Evolutionary conservation across 371 early-diverging fungal species (phyloP), one percentile per base, ranked within the genome.

Genomic region (Thermomucor indicae-seudaticae): DNA sequence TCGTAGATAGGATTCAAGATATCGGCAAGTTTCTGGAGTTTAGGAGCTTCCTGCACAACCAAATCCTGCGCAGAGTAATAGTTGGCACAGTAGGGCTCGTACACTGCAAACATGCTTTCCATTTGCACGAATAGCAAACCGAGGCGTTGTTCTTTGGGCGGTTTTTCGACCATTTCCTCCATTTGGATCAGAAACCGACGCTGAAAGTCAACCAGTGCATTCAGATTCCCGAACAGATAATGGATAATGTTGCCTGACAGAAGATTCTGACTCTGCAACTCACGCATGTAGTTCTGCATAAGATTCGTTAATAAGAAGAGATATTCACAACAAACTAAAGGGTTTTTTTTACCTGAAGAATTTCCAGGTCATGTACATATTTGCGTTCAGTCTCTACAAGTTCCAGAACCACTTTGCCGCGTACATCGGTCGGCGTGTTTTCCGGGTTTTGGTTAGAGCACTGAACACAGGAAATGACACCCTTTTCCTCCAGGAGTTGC

Each of bases 41-140:
- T 75, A 39, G 70, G 67, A 22, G 67, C 60, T 43, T 80, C 80
- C 52, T 74, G 72, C 27, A 75, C 66, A 12, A 79, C 73, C 10
- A 82, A 42, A 43, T 73, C 83, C 39, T 85, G 79, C 0, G 97
- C 97, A 44, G 75, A 80, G 27, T 84, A 75, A 60, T 91, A 91
- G 73, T 96, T 96, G 42, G 93, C 88, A 59, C 95, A 95, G 66
- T 93, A 95, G 29, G 94, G 91, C 58, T 93, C 90, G 68, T 97
- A 97, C 2, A 93, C 92, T 14, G 83, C 61, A 62, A 97, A 96
- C n/a, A 82, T 83, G 39, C 90, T 89, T 63, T 95, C 95, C 70
- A 81, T 83, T 54, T 81, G 73, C 3, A 84, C 49, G 63, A 92
- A 95, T 11, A 91, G 55, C 20, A 68, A 70, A 4, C 97, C 98